A percentile compares a stretch with the other conserved stretches of the same genome.
These are phyloP conservation scores for Solanum chacoense DNA, from an alignment of 305 asterid species.

Conservation along the genomic window DNA sequence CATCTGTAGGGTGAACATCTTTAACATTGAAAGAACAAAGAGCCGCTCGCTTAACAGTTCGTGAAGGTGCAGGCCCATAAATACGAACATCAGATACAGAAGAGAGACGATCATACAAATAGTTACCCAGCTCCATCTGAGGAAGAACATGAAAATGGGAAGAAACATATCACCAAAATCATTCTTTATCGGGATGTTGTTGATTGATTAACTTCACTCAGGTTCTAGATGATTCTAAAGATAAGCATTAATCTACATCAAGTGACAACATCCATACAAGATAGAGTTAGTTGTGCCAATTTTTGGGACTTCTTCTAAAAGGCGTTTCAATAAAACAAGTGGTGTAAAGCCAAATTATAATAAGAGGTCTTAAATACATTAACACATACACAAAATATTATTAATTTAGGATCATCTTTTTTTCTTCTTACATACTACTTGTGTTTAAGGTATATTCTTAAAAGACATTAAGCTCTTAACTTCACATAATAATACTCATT, in stretches of 20 bases:
- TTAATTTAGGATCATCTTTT: not conserved
- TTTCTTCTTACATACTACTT: not conserved
- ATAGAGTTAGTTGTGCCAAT: not conserved
- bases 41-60: slow-evolving; percentile 54
- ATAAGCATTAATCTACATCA: not conserved
- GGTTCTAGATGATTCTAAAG: not conserved
- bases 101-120: slow-evolving; percentile 44
- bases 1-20: slow-evolving; percentile 77
- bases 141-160: not conserved
- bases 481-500: not conserved
- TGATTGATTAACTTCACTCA: not conserved
- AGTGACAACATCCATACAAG: not conserved
- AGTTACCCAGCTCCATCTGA: slow-evolving; percentile 60
- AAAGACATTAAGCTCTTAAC: not conserved
- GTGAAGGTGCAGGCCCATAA: slow-evolving; percentile 83
- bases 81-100: slow-evolving; percentile 52
- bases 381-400: not conserved
- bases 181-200: not conserved
- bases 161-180: not conserved
- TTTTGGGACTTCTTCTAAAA: not conserved
- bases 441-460: not conserved
- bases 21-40: slow-evolving; percentile 91
- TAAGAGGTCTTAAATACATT: not conserved
- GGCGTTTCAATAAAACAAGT: not conserved
- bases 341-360: not conserved